phyloP scores from a whole-genome alignment of 495 filamentous ascomycete species.

The Aspergillus hancockii region DNA sequence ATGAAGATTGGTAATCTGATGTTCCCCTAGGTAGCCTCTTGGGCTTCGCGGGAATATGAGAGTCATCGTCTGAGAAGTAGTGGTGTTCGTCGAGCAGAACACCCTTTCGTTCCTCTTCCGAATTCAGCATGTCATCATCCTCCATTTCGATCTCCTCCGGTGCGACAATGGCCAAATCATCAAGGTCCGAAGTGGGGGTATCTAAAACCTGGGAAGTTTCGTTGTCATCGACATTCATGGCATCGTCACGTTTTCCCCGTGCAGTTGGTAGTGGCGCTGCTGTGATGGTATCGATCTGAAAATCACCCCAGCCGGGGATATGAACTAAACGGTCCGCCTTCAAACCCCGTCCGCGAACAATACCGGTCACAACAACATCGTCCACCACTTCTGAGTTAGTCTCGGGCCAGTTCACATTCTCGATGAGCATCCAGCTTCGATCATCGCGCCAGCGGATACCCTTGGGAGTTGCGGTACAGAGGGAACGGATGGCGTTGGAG shows the following conservation, averaged over 20 bases:
- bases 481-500: slow-evolving; percentile 80
- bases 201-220: slow-evolving; percentile 59
- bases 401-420: slow-evolving; percentile 71
- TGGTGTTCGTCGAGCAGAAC: slow-evolving; percentile 96
- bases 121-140: slow-evolving; percentile 61
- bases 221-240: slow-evolving; percentile 67
- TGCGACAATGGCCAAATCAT: slow-evolving; percentile 79
- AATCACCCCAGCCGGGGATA: slow-evolving; percentile 91
- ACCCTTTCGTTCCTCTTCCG: slow-evolving; percentile 64
- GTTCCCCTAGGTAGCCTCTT: slow-evolving; percentile 87
- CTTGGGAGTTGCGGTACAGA: slow-evolving; percentile 89
- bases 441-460: slow-evolving; percentile 92
- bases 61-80: slow-evolving; percentile 92
- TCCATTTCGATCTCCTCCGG: slow-evolving; percentile 81
- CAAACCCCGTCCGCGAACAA: slow-evolving; percentile 80
- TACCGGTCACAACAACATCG: slow-evolving; percentile 76
- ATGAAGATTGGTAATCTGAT: slow-evolving; percentile 89
- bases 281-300: slow-evolving; percentile 86
- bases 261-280: slow-evolving; percentile 59
- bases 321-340: slow-evolving; percentile 90
- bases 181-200: slow-evolving; percentile 70
- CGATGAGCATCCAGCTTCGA: slow-evolving; percentile 89
- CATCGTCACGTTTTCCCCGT: slow-evolving; percentile 61
- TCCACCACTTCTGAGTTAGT: slow-evolving; percentile 44
- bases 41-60: slow-evolving; percentile 58